Conservation (phyloP, 2,329 filamentous ascomycete genomes). For the Nothopassalora personata region DNA sequence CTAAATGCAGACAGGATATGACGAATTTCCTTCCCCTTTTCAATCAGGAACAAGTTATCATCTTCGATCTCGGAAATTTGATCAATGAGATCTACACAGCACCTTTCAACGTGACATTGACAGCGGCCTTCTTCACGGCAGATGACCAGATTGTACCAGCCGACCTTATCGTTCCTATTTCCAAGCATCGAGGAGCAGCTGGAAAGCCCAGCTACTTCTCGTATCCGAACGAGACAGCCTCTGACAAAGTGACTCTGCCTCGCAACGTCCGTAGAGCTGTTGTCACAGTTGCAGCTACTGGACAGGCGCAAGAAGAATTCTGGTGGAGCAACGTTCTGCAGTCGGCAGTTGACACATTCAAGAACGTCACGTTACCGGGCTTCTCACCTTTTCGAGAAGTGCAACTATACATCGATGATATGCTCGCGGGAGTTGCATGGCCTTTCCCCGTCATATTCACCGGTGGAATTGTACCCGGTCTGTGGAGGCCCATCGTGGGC, state of each 20-base stretch:
- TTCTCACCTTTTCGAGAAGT: constrained; percentile 73
- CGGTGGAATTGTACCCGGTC: constrained; percentile 68
- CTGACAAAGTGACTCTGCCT: constrained; percentile 58
- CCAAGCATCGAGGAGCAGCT: constrained; percentile 46
- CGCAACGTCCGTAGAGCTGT: constrained; percentile 63
- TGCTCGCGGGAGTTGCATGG: constrained; percentile 70
- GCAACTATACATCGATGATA: constrained; percentile 67
- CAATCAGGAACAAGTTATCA: constrained; percentile 63
- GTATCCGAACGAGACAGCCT: constrained; percentile 58
- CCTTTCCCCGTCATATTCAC: constrained; percentile 80
- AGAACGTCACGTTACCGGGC: constrained; percentile 54
- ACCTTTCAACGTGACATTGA: constrained; percentile 66
- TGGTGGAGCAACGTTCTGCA: constrained; percentile 77
- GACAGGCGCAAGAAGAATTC: constrained; percentile 72
- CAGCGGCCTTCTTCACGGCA: constrained; percentile 63
- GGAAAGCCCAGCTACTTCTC: constrained; percentile 61
- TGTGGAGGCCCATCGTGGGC: constrained; percentile 74
- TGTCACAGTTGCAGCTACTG: constrained; percentile 70
- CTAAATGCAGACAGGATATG: constrained; percentile 51
- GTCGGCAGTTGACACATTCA: constrained; percentile 56
- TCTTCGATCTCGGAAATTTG: constrained; percentile 74
- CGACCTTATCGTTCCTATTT: constrained; percentile 62
- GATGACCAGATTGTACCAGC: constrained; percentile 44
- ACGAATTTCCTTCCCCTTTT: constrained; percentile 65
- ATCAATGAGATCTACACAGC: constrained; percentile 68